Base-by-base conservation (phyloP, 148 eudicot species). In the Nyssa sinensis region DNA sequence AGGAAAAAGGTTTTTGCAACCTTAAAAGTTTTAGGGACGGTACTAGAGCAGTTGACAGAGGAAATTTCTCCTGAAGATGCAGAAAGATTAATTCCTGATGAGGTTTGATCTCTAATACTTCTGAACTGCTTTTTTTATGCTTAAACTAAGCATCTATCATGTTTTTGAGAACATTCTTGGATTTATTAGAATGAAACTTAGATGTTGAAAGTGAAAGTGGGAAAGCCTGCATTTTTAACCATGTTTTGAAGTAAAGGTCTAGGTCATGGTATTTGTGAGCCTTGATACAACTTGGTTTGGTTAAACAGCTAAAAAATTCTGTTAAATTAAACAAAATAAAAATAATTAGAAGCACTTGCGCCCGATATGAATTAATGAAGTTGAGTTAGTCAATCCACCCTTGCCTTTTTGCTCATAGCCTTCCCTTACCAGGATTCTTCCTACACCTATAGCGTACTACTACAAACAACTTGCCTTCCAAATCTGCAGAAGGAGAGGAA, bases 31-130 rank as follows among this genome's bases (percentile, higher is more conserved):
- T 72, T 95, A 61, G 99, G 97, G 73, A 88, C 80, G 71, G 97
- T 95, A 58, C 79, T 95, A 71, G 97, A 88, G 83, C 96, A 92
- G 81, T 86, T 95, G 87, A 86, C 87, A 35, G 83, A 82, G 78
- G 98, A 95, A 70, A 86, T 90, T 57, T 92, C 97, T 72, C 91
- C 98, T 35, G 97, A 90, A 82, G 97, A 95, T 70, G 97, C 96
- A 70, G 93, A 89, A 37, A 75, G 88, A 75, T 81, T 93, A 78
- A 87, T 95, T 72, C 93, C 99, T 13, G 94, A 88, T 47, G 97
- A 95, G 97, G 99, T 95, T 78, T 47, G 68, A 13, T 74, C 30
- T 73, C 69, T 70, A 17, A 53, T 33, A 9, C 39, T 63, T 39
- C 39, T 31, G 3, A 47, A n/a, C 13, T 62, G 55, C 19, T 63